Evolutionary conservation across 768 basidiomycete species (phyloP).

Genomic region (Lenzites betulinus): DNA sequence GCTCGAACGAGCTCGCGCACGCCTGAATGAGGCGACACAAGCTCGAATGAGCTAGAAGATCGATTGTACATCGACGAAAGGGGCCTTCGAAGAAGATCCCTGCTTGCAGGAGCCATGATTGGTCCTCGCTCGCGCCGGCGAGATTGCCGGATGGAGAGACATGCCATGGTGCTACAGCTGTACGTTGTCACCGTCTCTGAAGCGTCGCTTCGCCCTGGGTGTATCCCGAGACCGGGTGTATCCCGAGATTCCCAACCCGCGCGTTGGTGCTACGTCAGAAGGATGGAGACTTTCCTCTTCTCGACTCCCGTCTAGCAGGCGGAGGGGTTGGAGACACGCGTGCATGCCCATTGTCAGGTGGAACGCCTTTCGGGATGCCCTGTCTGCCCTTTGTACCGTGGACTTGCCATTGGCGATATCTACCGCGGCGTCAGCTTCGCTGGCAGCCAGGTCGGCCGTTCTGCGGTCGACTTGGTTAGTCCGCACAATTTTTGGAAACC

Average conservation of each 20-base stretch:
- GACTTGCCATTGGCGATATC: neutral
- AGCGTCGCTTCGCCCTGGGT: neutral
- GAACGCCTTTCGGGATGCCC: neutral
- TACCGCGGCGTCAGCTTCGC: constrained; percentile 7
- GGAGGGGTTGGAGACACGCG: neutral
- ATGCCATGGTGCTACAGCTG: no score
- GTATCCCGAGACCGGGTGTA: constrained; percentile 3
- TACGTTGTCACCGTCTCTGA: neutral
- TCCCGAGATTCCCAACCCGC: constrained; percentile 6
- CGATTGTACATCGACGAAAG: neutral
- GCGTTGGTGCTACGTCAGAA: constrained; percentile 5
- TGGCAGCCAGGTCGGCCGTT: neutral
- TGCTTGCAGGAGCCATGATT: no score
- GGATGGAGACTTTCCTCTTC: neutral
- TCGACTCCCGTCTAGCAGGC: neutral
- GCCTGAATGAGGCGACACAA: neutral
- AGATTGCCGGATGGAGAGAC: no score
- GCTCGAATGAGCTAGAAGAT: neutral
- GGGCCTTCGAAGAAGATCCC: no score
- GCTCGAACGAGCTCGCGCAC: neutral
- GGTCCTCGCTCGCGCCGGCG: no score
- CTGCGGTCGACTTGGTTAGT: neutral
- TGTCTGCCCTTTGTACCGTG: neutral
- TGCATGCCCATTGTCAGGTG: neutral
- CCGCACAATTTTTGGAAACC: constrained; percentile 38